Evolutionary conservation across 75 land plant genomes (phyloP).

Genomic region (Picea glauca): DNA sequence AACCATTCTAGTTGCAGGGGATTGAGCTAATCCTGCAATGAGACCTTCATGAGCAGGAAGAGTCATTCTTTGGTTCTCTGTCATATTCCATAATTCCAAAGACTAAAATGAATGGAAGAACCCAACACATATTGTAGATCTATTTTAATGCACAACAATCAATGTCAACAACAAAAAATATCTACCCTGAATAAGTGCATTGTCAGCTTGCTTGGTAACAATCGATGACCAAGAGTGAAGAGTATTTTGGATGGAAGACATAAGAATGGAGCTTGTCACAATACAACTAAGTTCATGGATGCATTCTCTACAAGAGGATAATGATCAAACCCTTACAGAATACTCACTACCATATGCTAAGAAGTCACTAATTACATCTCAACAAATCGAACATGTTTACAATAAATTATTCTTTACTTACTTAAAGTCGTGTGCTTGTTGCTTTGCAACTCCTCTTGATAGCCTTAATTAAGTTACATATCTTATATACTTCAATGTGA

Average conservation of each 20-base stretch:
- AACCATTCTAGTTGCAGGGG: constrained; percentile 65
- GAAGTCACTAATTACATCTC: constrained; percentile 24
- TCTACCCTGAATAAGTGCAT: too few relatives aligned
- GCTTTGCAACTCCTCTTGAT: too few relatives aligned
- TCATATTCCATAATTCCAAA: constrained; percentile 74
- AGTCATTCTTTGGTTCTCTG: constrained; percentile 60
- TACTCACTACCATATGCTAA: constrained; percentile 31
- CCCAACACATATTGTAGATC: too few relatives aligned
- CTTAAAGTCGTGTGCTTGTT: too few relatives aligned
- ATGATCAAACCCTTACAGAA: constrained; percentile 26
- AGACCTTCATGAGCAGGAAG: constrained; percentile 74
- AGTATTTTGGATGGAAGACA: constrained; percentile 53
- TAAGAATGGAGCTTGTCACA: constrained; percentile 43
- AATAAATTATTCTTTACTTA: too few relatives aligned
- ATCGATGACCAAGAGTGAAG: constrained; percentile 36
- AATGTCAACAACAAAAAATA: too few relatives aligned
- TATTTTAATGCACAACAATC: neutral
- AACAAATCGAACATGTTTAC: constrained; percentile 14
- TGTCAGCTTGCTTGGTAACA: constrained; percentile 35
- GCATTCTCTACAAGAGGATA: constrained; percentile 16
- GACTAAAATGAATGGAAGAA: constrained; percentile 36
- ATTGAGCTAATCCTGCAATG: constrained; percentile 75
- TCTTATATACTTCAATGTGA: too few relatives aligned
- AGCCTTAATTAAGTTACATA: too few relatives aligned
- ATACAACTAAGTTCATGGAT: constrained; percentile 51